Evolutionary conservation across 2,329 filamentous ascomycete species (phyloP).

Genomic region (Exophiala calicioides): DNA sequence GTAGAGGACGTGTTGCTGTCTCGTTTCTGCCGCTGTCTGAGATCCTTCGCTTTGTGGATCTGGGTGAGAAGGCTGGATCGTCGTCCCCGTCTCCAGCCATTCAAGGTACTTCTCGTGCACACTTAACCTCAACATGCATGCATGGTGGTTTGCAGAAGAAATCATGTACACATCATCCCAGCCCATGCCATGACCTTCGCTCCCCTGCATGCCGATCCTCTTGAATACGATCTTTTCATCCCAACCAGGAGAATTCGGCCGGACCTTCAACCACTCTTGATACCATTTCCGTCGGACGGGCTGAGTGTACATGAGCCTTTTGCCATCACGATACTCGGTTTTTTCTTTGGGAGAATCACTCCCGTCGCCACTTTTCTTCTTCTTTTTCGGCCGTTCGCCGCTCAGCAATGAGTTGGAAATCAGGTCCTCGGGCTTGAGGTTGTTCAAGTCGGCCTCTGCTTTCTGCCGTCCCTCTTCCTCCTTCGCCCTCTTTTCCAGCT

Average conservation of each 20-base stretch:
- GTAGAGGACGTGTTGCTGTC: constrained; percentile 45
- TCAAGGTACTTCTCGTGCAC: constrained; percentile 59
- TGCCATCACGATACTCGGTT: constrained; percentile 28
- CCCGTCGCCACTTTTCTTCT: constrained; percentile 25
- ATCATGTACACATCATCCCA: constrained; percentile 27
- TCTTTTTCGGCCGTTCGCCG: constrained; percentile 35
- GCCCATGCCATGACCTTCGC: constrained; percentile 13
- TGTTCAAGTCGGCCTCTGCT: constrained; percentile 22
- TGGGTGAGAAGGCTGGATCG: constrained; percentile 6
- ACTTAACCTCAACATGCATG: constrained; percentile 60
- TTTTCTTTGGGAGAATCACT: constrained; percentile 11
- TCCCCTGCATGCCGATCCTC: constrained; percentile 23
- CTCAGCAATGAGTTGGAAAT: constrained; percentile 17
- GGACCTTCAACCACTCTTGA: constrained; percentile 29
- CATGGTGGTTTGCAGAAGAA: constrained; percentile 55
- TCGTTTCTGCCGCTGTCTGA: not conserved
- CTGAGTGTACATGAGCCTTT: constrained; percentile 25
- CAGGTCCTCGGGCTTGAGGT: constrained; percentile 25
- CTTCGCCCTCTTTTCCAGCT: constrained; percentile 27
- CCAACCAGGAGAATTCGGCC: constrained; percentile 26
- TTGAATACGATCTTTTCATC: constrained; percentile 30
- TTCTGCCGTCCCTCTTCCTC: constrained; percentile 24
- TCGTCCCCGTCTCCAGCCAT: constrained; percentile 51
- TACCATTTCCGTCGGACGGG: constrained; percentile 31
- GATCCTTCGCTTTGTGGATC: not conserved